Evolutionary conservation across 78 protist species (phyloP).

Genomic region (Dictyostelium capitatum): DNA sequence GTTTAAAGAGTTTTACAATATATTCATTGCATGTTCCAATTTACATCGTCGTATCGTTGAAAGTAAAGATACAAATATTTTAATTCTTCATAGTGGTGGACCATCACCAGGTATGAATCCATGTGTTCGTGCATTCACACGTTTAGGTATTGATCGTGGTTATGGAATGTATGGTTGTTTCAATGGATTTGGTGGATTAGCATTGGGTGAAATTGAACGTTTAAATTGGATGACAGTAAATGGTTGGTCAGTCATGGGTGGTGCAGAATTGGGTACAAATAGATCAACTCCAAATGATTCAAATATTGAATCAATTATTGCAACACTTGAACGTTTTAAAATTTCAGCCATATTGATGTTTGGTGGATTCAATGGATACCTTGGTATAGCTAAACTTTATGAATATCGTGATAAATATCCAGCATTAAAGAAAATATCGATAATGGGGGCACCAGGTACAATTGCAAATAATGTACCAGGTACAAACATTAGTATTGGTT

Average conservation of each 20-base stretch:
- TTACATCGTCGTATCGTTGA: not conserved
- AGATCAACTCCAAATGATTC: constrained; percentile 76
- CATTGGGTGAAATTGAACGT: constrained; percentile 47
- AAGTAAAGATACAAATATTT: constrained; percentile 8
- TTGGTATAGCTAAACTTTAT: constrained; percentile 59
- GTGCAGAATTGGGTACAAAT: constrained; percentile 87
- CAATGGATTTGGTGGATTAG: constrained; percentile 80
- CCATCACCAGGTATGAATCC: constrained; percentile 93
- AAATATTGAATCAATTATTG: constrained; percentile 26
- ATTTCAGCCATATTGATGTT: constrained; percentile 74
- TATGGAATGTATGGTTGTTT: constrained; percentile 59
- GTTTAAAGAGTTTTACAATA: constrained; percentile 56
- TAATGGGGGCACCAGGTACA: constrained; percentile 87
- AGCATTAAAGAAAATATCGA: constrained; percentile 37
- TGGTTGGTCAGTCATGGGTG: constrained; percentile 87
- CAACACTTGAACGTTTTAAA: constrained; percentile 3
- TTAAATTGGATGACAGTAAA: constrained; percentile 81
- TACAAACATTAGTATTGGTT: constrained; percentile 81
- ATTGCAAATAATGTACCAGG: constrained; percentile 92
- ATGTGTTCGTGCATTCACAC: constrained; percentile 78
- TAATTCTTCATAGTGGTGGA: constrained; percentile 86
- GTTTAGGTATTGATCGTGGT: constrained; percentile 75
- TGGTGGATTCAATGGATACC: constrained; percentile 91
- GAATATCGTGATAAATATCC: not conserved
- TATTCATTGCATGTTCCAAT: constrained; percentile 56